Evolutionary conservation across 805 yeast genomes (phyloP).

Genomic region (Kuraishia floccosa): DNA sequence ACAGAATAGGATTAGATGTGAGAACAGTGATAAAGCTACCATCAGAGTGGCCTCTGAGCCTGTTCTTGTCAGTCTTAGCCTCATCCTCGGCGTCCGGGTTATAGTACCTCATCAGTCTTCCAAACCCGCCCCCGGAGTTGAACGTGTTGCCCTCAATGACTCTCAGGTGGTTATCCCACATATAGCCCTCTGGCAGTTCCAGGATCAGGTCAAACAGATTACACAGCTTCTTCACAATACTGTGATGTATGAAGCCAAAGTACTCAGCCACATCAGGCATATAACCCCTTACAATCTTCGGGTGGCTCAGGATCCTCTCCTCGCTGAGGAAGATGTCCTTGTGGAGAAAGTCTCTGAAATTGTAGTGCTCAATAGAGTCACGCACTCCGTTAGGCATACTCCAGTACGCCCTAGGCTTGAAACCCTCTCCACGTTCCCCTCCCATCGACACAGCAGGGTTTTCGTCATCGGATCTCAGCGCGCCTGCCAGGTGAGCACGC

Average conservation of each 20-base stretch:
- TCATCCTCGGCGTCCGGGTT: conserved; percentile 7
- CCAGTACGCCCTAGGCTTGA: conserved; percentile 39
- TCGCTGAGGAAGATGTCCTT: conserved; percentile 15
- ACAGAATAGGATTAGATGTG: conserved; percentile 22
- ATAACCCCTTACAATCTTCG: conserved; percentile 26
- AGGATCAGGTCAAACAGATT: conserved; percentile 30
- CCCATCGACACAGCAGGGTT: conserved; percentile 21
- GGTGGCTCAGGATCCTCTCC: conserved; percentile 18
- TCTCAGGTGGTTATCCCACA: conserved; percentile 24
- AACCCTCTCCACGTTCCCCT: conserved; percentile 35
- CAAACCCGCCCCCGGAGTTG: conserved; percentile 27
- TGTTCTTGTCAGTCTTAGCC: conserved; percentile 10
- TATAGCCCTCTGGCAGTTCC: conserved; percentile 33
- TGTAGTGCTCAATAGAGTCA: conserved; percentile 32
- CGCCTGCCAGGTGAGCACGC: conserved; percentile 24
- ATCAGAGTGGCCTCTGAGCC: conserved; percentile 22
- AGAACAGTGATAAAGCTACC: conserved; percentile 21
- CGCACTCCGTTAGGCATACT: conserved; percentile 27
- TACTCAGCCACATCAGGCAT: conserved; percentile 26
- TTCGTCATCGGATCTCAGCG: conserved; percentile 10
- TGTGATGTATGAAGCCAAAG: conserved; percentile 23
- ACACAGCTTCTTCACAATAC: conserved; percentile 23
- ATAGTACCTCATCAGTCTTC: conserved; percentile 24
- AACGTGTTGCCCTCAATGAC: conserved; percentile 17
- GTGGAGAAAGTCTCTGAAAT: conserved; percentile 27